These are phyloP conservation scores for Tuber microsphaerosporum DNA, from an alignment of 495 filamentous ascomycete genomes.

Conservation along the genomic window DNA sequence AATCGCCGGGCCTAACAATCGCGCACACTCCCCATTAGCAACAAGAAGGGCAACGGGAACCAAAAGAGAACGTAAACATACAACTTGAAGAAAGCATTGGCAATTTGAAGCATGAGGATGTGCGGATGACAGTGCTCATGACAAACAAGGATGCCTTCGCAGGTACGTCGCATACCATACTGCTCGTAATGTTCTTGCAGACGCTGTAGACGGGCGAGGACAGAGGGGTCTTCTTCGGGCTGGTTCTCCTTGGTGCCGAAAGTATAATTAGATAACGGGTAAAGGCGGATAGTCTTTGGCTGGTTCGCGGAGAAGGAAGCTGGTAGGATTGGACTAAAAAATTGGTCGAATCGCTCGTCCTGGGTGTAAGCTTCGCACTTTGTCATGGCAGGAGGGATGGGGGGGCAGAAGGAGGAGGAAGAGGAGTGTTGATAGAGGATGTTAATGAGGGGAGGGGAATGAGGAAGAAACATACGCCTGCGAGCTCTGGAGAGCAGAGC, in stretches of 20 bases:
- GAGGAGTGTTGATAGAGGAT: constrained; percentile 11
- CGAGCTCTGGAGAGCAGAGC: constrained; percentile 61
- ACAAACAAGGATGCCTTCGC: constrained; percentile 92
- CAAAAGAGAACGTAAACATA: constrained; percentile 42
- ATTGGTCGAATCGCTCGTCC: not conserved
- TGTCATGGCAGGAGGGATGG: not conserved
- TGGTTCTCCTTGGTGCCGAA: constrained; percentile 97
- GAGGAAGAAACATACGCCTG: constrained; percentile 50
- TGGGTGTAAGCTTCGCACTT: not conserved
- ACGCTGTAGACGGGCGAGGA: constrained; percentile 81
- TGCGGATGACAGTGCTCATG: constrained; percentile 99
- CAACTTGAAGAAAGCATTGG: constrained; percentile 98
- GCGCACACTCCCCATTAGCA: constrained; percentile 7
- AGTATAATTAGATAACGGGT: constrained; percentile 95
- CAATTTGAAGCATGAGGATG: constrained; percentile 96
- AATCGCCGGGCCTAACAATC: constrained; percentile 70
- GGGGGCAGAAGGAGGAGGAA: not conserved
- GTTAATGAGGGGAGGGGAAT: constrained; percentile 7
- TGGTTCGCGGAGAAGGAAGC: constrained; percentile 81
- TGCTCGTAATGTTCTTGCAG: constrained; percentile 87
- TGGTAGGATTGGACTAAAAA: constrained; percentile 62
- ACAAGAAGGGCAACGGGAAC: not conserved
- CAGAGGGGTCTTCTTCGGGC: constrained; percentile 93
- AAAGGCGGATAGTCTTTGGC: constrained; percentile 82
- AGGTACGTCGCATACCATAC: constrained; percentile 93